Conservation (phyloP, 2,329 filamentous ascomycete genomes). For the Penicillium sp. region DNA sequence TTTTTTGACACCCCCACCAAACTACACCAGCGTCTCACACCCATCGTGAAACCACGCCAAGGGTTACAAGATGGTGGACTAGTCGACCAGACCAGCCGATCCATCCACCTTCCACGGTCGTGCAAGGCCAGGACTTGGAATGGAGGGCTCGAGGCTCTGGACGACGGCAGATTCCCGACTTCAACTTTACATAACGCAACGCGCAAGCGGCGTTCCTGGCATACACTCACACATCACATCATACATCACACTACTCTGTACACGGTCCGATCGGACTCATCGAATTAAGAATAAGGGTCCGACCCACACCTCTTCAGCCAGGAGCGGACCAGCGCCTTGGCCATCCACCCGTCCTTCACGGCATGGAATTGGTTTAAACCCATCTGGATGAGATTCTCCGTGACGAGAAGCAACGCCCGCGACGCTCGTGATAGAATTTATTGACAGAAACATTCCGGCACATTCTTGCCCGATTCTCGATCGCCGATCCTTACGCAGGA, state of each 20-base stretch:
- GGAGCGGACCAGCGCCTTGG: no score
- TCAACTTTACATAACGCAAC: neutral
- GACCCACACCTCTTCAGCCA: neutral
- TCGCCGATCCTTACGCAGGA: constrained; percentile 1
- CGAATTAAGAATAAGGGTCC: constrained; percentile 4
- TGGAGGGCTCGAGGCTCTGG: neutral
- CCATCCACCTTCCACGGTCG: neutral
- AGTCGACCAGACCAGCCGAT: neutral
- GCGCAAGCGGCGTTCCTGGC: neutral
- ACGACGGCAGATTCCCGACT: neutral
- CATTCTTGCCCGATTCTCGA: neutral
- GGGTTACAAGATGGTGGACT: neutral
- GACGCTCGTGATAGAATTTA: neutral
- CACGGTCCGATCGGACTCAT: no score
- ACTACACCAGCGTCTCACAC: neutral
- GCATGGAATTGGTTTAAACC: no score
- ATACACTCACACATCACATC: neutral
- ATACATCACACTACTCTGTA: no score
- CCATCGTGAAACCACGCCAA: neutral
- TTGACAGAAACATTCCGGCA: constrained; percentile 2
- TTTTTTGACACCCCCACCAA: constrained; percentile 3
- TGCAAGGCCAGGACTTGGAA: neutral
- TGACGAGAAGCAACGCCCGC: neutral
- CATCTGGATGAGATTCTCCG: no score
- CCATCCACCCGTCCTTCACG: no score